A percentile compares a stretch with the other conserved stretches of the same genome.
These are phyloP conservation scores for Candida tammaniensis DNA, from an alignment of 805 yeast genomes.

Conservation along the genomic window DNA sequence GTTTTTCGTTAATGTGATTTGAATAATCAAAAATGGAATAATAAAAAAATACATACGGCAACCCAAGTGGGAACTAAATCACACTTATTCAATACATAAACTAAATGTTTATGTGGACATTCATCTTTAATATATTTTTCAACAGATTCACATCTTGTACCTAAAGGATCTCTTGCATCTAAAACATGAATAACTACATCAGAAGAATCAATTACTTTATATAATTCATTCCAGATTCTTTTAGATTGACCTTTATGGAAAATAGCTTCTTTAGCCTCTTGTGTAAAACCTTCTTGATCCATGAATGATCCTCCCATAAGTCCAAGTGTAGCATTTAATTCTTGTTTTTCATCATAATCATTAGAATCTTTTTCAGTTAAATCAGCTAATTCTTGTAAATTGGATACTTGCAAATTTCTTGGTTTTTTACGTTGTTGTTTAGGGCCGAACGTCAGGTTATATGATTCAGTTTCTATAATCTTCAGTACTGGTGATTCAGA, in stretches of 20 bases:
- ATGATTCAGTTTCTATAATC: conserved; percentile 87
- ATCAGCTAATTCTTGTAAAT: conserved; percentile 73
- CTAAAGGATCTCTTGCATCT: conserved; percentile 97
- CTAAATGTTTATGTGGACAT: conserved; percentile 94
- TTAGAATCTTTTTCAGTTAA: conserved; percentile 55
- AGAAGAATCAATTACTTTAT: conserved; percentile 95
- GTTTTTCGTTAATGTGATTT: conserved; percentile 1
- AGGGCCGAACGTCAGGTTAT: conserved; percentile 83
- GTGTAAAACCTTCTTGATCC: conserved; percentile 76
- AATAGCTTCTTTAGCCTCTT: conserved; percentile 92
- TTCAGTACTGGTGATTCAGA: conserved; percentile 73
- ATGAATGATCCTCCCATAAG: conserved; percentile 65
- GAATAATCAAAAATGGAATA: too few species aligned
- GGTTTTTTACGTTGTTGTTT: conserved; percentile 93
- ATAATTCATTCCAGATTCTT: conserved; percentile 97
- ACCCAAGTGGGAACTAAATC: conserved; percentile 99
- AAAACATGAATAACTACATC: conserved; percentile 95
- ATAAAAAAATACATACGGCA: conserved; percentile 72
- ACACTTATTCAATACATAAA: conserved; percentile 93
- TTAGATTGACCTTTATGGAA: conserved; percentile 97
- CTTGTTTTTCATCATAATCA: conserved; percentile 69
- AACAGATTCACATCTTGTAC: conserved; percentile 90
- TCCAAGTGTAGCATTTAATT: conserved; percentile 71
- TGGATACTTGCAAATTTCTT: conserved; percentile 65
- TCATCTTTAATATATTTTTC: conserved; percentile 91